A percentile compares a stretch with the other conserved stretches of the same genome.
phyloP scores from a whole-genome alignment of 257 asterid species.

The Fraxinus pennsylvanica region DNA sequence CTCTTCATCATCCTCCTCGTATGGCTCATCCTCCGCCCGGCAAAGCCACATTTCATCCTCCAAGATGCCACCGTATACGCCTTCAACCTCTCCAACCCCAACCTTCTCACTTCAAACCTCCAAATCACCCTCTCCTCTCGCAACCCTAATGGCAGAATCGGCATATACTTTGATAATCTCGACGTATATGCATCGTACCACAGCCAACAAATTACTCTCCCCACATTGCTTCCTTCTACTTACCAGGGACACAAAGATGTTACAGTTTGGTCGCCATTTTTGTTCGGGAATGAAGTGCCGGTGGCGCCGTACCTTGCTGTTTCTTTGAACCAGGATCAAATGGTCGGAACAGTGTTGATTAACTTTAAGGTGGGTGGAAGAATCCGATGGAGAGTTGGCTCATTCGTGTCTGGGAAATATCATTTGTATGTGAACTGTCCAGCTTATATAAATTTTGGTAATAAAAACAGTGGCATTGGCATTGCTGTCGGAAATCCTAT shows the following conservation, averaged over 20 bases:
- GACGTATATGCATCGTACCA: slow-evolving; percentile 58
- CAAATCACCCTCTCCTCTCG: slow-evolving; percentile 61
- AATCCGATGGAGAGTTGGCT: slow-evolving; percentile 77
- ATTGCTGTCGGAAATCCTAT: slow-evolving; percentile 36
- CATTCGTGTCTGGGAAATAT: slow-evolving; percentile 55
- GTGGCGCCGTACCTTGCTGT: slow-evolving; percentile 48
- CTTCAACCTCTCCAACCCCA: slow-evolving; percentile 59
- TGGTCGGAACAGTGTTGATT: slow-evolving; percentile 48
- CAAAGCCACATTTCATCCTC: slow-evolving; percentile 69
- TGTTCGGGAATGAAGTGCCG: slow-evolving; percentile 54
- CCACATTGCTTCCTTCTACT: slow-evolving; percentile 47
- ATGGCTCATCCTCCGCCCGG: slow-evolving; percentile 70
- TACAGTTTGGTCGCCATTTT: slow-evolving; percentile 64
- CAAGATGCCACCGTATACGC: slow-evolving; percentile 69
- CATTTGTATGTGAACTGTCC: slow-evolving; percentile 70
- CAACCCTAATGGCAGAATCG: slow-evolving; percentile 59
- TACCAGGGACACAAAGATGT: slow-evolving; percentile 70
- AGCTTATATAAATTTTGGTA: slow-evolving; percentile 60
- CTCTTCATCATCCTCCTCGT: slow-evolving; percentile 56
- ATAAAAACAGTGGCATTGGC: slow-evolving; percentile 17
- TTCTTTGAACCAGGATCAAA: slow-evolving; percentile 40
- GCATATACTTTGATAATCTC: slow-evolving; percentile 57
- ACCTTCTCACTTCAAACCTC: slow-evolving; percentile 52
- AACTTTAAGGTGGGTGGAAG: slow-evolving; percentile 52
- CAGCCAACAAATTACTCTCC: slow-evolving; percentile 61